Evolutionary conservation across 2,329 filamentous ascomycete genomes (phyloP), one percentile per base, ranked within the genome.

Genomic region (Cladophialophora chaetospira): DNA sequence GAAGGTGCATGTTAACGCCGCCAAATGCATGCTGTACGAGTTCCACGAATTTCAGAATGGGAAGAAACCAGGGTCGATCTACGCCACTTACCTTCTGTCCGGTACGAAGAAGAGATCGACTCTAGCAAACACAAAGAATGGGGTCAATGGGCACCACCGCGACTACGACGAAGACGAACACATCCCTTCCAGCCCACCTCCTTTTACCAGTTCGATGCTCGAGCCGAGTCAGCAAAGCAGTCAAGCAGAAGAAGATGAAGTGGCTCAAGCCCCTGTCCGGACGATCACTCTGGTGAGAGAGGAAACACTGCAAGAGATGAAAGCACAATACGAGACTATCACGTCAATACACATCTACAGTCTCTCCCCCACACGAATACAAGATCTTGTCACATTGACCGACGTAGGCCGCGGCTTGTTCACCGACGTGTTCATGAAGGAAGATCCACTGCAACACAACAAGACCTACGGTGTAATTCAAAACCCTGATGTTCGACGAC

Each of bases 21-120:
- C 94, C 10, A 99, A 99, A 74, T 86, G 92, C 71, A 95, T 94
- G 83, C 84, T 92, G 13, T 95, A 84, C 73, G 89, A 96, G 28
- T 97, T 96, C 65, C 84, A 97, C 71, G 79, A 81, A 61, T 83
- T 80, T 55, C 88, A 96, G 70, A 96, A 91, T 72, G 79, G 77
- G 53, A 89, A 88, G 71, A 88, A 85, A 59, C 80, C 88, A 0
- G 82, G 84, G 19, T 87, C 85, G 23, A 79, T 97, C n/a, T 84
- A 95, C 74, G 94, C 93, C 42, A 97, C 91, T n/a, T 99, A 97
- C 73, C 77, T 97, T 46, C 70, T 99, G 43, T 88, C 86, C 48
- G 94, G 93, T 35, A 82, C 77, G 19, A 88, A 83, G 67, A 78
- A 73, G 51, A 68, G 69, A 15, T 71, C 73, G 11, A 49, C 64